Percentiles rank a stretch among this genome's conserved stretches.
phyloP scores from a whole-genome alignment of 371 early-diverging fungal genomes.

The Catenaria anguillulae region DNA sequence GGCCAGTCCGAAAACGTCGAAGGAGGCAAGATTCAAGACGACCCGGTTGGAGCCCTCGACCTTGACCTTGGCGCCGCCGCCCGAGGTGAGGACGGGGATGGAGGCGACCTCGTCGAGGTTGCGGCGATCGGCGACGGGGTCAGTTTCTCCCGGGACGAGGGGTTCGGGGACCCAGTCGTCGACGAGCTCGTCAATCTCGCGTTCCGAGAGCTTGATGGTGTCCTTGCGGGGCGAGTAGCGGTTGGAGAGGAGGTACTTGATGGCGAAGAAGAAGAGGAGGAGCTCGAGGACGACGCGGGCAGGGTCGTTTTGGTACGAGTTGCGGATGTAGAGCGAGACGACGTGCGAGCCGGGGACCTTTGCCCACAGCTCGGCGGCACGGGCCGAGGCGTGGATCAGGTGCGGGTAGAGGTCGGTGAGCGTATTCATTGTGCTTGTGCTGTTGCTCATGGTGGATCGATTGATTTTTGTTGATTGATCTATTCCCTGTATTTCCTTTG shows the following conservation, averaged over 20 bases:
- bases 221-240: constrained; percentile 55
- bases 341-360: constrained; percentile 60
- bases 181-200: constrained; percentile 87
- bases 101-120: constrained; percentile 46
- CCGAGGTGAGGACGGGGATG: constrained; percentile 45
- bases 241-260: constrained; percentile 73
- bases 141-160: constrained; percentile 61
- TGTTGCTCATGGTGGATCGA: too few relatives aligned
- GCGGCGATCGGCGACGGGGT: constrained; percentile 22
- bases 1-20: constrained; percentile 74
- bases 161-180: constrained; percentile 96
- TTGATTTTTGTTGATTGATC: too few relatives aligned
- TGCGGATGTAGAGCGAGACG: constrained; percentile 65
- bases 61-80: constrained; percentile 40
- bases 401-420: background rate
- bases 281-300: constrained; percentile 77
- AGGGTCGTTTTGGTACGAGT: constrained; percentile 92
- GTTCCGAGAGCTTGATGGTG: constrained; percentile 66
- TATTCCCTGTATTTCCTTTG: too few relatives aligned
- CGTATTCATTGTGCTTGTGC: too few relatives aligned
- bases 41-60: constrained; percentile 27
- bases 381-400: constrained; percentile 26
- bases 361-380: constrained; percentile 22
- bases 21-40: constrained; percentile 67
- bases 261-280: constrained; percentile 68